Conservation (phyloP, 441 rosid species). For the Eruca vesicaria region DNA sequence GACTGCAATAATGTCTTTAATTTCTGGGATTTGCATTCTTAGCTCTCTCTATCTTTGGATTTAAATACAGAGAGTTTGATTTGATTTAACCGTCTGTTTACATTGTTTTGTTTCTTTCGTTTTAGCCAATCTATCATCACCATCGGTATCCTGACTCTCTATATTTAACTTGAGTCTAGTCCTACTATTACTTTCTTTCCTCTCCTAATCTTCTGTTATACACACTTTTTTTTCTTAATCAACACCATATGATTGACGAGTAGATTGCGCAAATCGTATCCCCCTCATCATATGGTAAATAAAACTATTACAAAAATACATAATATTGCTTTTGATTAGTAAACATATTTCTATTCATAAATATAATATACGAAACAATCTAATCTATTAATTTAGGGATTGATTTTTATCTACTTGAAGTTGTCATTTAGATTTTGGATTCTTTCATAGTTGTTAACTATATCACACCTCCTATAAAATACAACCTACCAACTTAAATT, state of each 20-base stretch:
- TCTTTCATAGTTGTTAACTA: too few species aligned
- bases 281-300: not conserved
- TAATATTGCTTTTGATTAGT: not conserved
- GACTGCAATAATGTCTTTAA: constrained; percentile 13
- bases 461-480: too few species aligned
- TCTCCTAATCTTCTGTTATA: not conserved
- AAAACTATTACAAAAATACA: not conserved
- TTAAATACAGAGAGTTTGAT: not conserved
- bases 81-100: not conserved
- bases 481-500: too few species aligned
- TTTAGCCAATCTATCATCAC: not conserved
- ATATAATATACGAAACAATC: too few species aligned
- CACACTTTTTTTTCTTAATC: not conserved
- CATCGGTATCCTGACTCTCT: not conserved
- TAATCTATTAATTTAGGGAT: too few species aligned
- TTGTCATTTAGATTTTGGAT: too few species aligned
- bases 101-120: not conserved
- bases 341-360: not conserved
- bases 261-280: not conserved
- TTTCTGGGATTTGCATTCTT: constrained; percentile 1
- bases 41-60: too few species aligned
- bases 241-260: not conserved
- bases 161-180: not conserved
- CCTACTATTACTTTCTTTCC: not conserved
- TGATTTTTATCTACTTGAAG: too few species aligned